phyloP scores from a whole-genome alignment of 2,329 filamentous ascomycete species.

The Pseudopyrenochaeta lycopersici region DNA sequence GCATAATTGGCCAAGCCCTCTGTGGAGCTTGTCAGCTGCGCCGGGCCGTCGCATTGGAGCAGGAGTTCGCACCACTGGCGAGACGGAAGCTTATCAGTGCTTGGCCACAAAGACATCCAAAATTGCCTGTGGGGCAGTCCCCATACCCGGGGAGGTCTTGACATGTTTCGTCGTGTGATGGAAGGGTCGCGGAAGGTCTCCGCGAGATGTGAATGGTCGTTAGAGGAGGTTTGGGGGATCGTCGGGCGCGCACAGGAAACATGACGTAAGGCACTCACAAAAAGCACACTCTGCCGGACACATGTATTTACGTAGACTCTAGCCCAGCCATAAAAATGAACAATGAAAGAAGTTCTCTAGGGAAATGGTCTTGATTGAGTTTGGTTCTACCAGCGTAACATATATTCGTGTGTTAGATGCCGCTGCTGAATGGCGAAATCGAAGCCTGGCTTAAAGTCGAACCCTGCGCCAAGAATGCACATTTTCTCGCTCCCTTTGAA shows the following conservation, averaged over 20 bases:
- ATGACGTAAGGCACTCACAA: background rate
- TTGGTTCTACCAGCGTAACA: too few relatives aligned
- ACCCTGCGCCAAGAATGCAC: too few relatives aligned
- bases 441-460: background rate
- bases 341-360: too few relatives aligned
- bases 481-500: background rate
- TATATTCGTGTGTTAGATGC: too few relatives aligned
- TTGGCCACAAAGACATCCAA: background rate
- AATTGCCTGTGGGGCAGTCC: background rate
- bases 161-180: slow-evolving; percentile 1
- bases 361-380: too few relatives aligned
- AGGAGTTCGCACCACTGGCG: background rate
- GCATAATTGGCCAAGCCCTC: background rate
- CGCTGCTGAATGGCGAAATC: too few relatives aligned
- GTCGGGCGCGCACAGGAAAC: background rate
- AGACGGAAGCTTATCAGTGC: slow-evolving; percentile 3
- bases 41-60: background rate
- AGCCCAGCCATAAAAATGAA: too few relatives aligned
- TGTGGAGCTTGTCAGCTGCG: background rate
- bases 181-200: background rate
- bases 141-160: background rate
- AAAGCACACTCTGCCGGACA: too few relatives aligned
- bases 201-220: background rate
- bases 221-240: background rate
- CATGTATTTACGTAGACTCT: too few relatives aligned